A percentile compares a stretch with the other conserved stretches of the same genome.
These are phyloP conservation scores for Massarina eburnea DNA, from an alignment of 2,329 filamentous ascomycete genomes.

Conservation along the genomic window DNA sequence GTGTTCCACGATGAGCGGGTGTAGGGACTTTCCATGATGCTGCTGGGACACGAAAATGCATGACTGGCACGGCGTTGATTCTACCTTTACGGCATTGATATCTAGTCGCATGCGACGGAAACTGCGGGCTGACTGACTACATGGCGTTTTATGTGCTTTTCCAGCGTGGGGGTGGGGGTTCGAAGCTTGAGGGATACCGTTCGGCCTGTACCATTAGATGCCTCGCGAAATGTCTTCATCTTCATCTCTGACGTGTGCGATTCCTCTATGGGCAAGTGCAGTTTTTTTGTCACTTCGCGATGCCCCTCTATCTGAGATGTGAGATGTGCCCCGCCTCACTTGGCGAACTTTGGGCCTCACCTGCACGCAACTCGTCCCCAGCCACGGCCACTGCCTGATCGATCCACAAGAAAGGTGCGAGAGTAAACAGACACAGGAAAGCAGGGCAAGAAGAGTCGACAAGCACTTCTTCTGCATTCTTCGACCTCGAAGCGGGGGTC, in stretches of 20 bases:
- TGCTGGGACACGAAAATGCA: slow-evolving; percentile 1
- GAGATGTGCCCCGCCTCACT: too few relatives aligned
- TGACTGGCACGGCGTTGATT: slow-evolving; percentile 3
- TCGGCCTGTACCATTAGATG: not conserved
- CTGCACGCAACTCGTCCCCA: too few relatives aligned
- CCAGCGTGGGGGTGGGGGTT: not conserved
- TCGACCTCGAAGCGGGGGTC: not conserved
- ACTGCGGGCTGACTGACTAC: not conserved
- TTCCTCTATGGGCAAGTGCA: too few relatives aligned
- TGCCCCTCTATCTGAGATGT: too few relatives aligned
- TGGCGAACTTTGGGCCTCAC: too few relatives aligned
- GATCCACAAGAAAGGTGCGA: too few relatives aligned
- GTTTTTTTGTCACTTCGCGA: too few relatives aligned
- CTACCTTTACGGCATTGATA: not conserved
- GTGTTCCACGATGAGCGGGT: slow-evolving; percentile 84
- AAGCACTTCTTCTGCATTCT: not conserved
- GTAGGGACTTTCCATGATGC: slow-evolving; percentile 22
- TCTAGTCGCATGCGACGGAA: not conserved
- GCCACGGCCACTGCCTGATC: too few relatives aligned
- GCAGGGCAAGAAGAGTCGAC: too few relatives aligned
- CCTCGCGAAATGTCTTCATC: not conserved
- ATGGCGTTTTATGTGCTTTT: not conserved
- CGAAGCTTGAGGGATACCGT: not conserved
- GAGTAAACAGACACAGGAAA: too few relatives aligned
- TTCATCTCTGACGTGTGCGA: not conserved